Conservation (phyloP, 805 yeast species). For the Candida tallmaniae region DNA sequence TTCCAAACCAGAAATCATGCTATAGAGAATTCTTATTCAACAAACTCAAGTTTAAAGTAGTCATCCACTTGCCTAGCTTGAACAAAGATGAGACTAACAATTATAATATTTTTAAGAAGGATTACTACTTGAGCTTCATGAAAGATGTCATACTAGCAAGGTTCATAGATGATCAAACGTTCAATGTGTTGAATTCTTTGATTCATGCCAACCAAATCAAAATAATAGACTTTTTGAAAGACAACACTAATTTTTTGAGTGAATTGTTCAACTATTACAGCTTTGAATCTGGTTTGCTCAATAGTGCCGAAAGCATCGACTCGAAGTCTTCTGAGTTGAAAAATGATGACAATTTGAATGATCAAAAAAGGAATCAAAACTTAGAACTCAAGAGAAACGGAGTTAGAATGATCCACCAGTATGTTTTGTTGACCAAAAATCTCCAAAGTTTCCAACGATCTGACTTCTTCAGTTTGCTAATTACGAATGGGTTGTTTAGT, state of each 20-base stretch:
- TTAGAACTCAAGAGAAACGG: slow-evolving; percentile 54
- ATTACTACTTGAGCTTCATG: slow-evolving; percentile 73
- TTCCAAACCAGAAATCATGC: slow-evolving; percentile 73
- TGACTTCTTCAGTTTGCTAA: slow-evolving; percentile 58
- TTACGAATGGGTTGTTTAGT: slow-evolving; percentile 64
- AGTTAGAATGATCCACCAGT: slow-evolving; percentile 73
- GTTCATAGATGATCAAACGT: slow-evolving; percentile 74
- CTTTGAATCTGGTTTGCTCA: neutral
- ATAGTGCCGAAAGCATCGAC: slow-evolving; percentile 4
- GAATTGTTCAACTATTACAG: slow-evolving; percentile 56
- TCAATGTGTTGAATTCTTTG: slow-evolving; percentile 59
- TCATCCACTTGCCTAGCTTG: slow-evolving; percentile 53
- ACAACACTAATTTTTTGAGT: slow-evolving; percentile 43
- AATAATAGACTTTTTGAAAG: slow-evolving; percentile 55
- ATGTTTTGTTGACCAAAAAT: slow-evolving; percentile 67
- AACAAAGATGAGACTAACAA: slow-evolving; percentile 37
- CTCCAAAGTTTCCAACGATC: slow-evolving; percentile 58
- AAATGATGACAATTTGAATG: neutral
- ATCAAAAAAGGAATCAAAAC: neutral
- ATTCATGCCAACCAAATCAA: slow-evolving; percentile 67
- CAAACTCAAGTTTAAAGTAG: slow-evolving; percentile 62
- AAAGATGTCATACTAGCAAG: slow-evolving; percentile 86
- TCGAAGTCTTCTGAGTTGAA: neutral
- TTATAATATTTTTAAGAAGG: slow-evolving; percentile 55
- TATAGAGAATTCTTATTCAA: slow-evolving; percentile 62